Percentiles rank a stretch among this genome's conserved stretches.
These are phyloP conservation scores for Yamadazyma atlantica DNA, from an alignment of 1,139 yeast genomes.

Conservation along the genomic window DNA sequence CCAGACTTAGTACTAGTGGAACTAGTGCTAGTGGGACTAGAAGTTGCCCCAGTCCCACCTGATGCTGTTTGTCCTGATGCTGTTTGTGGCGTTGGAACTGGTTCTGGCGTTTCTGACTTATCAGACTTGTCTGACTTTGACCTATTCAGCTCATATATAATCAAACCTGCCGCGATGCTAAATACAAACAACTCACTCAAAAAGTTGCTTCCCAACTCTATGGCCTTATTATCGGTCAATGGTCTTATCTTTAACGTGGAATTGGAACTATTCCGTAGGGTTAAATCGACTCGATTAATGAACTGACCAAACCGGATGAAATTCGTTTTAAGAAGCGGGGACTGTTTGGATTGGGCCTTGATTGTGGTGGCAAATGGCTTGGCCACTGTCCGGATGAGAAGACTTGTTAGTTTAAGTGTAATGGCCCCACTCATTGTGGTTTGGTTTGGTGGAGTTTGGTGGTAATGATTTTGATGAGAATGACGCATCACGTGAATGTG, in stretches of 20 bases:
- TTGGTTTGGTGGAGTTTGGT: neutral
- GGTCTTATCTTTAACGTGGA: conserved; percentile 64
- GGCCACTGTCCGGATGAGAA: conserved; percentile 74
- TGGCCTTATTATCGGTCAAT: conserved; percentile 78
- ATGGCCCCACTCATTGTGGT: conserved; percentile 45
- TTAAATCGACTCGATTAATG: conserved; percentile 67
- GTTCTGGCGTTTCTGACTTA: neutral
- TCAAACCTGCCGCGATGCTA: conserved; percentile 73
- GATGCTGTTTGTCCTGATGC: too few species aligned
- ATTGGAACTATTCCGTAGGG: conserved; percentile 66
- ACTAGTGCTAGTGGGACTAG: neutral
- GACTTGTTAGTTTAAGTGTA: conserved; percentile 73
- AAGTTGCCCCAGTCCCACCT: too few species aligned
- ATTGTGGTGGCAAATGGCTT: conserved; percentile 77
- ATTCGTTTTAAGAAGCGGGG: conserved; percentile 56
- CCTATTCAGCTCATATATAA: conserved; percentile 71
- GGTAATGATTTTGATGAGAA: too few species aligned
- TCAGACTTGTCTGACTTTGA: conserved; percentile 41
- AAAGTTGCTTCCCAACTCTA: conserved; percentile 80
- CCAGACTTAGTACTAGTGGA: neutral
- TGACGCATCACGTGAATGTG: too few species aligned
- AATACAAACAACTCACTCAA: conserved; percentile 78
- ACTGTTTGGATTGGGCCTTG: conserved; percentile 76
- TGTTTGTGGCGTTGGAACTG: too few species aligned
- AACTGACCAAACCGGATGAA: conserved; percentile 77